These are phyloP conservation scores for Fusarium humuli DNA, from an alignment of 2,329 filamentous ascomycete genomes.

Conservation along the genomic window DNA sequence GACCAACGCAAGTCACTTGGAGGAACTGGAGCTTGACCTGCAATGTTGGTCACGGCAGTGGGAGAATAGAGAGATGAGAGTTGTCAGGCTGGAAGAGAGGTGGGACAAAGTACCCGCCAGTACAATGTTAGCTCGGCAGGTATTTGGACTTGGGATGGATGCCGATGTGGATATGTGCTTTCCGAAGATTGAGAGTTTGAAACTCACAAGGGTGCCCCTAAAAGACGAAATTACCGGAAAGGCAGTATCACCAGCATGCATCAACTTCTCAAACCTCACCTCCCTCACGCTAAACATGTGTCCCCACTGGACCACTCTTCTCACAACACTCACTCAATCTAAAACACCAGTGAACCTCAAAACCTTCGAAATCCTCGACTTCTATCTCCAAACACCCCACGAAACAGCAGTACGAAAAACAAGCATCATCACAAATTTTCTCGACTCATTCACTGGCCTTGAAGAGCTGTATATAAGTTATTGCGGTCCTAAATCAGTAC, in stretches of 20 bases:
- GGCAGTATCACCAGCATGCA: not conserved
- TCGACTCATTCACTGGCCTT: not conserved
- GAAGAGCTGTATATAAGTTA: conserved; percentile 2
- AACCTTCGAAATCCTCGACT: not conserved
- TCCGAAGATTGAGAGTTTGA: not conserved
- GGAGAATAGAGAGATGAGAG: not conserved
- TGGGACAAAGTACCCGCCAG: not conserved
- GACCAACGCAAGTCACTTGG: rapidly evolving
- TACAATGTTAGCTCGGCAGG: not conserved
- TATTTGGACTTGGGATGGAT: not conserved
- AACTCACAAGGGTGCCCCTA: not conserved
- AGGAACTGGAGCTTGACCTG: not conserved
- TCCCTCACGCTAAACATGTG: not conserved
- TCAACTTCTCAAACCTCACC: rapidly evolving
- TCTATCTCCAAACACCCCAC: not conserved
- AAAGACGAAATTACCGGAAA: not conserved
- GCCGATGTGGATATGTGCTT: rapidly evolving
- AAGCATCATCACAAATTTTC: rapidly evolving
- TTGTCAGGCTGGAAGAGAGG: rapidly evolving
- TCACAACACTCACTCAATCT: rapidly evolving
- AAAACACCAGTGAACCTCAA: not conserved
- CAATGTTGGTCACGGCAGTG: not conserved
- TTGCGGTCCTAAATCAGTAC: not conserved
- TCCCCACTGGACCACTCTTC: not conserved
- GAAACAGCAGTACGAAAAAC: not conserved